Percentiles rank a stretch among this genome's conserved stretches.
Conservation (phyloP, 176 grass and related monocot species). For the Triticum turgidum region DNA sequence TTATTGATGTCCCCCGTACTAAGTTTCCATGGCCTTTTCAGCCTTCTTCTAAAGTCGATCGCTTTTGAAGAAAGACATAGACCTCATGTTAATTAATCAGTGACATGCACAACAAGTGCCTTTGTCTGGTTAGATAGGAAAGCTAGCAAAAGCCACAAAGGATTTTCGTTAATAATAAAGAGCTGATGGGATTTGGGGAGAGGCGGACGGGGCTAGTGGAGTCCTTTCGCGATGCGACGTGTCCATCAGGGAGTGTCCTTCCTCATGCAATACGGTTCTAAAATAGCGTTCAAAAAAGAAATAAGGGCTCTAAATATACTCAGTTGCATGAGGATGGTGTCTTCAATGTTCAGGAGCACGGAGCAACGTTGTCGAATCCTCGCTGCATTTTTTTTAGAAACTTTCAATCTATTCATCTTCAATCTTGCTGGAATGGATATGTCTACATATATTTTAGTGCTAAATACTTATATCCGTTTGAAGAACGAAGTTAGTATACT, state of each 20-base stretch:
- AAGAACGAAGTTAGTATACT: too few relatives aligned
- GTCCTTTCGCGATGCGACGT: background rate
- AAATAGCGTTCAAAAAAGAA: background rate
- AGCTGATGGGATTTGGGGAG: background rate
- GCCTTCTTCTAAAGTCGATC: background rate
- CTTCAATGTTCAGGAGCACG: background rate
- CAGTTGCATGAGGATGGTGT: background rate
- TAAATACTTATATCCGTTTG: too few relatives aligned
- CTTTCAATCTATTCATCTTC: too few relatives aligned
- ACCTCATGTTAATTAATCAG: background rate
- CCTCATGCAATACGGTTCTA: background rate
- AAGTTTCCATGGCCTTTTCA: constrained; percentile 16
- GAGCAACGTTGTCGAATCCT: background rate
- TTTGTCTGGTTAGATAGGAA: background rate
- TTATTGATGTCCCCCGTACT: background rate
- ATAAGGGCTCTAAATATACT: background rate
- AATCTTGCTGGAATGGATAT: too few relatives aligned
- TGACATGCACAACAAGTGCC: background rate
- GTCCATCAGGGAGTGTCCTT: background rate
- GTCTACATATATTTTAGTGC: too few relatives aligned
- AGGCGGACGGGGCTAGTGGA: background rate
- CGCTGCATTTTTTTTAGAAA: too few relatives aligned
- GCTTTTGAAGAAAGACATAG: background rate
- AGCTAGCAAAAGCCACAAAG: background rate
- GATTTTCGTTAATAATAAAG: background rate